phyloP scores from a whole-genome alignment of 2,329 filamentous ascomycete species.

The Trichoderma sp. region DNA sequence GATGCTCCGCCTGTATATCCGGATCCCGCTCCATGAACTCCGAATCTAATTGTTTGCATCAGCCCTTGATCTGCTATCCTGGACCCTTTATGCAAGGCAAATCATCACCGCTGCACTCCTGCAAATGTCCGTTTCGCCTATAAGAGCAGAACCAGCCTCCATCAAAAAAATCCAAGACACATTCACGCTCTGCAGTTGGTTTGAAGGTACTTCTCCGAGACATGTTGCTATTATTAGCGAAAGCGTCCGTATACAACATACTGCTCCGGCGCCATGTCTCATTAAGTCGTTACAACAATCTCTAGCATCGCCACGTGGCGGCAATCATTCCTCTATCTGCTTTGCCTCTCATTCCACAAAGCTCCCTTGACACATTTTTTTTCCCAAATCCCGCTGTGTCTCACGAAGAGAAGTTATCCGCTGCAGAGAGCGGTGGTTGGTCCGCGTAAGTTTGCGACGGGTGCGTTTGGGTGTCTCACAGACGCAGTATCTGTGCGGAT shows the following conservation, averaged over 20 bases:
- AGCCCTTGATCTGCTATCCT: background rate
- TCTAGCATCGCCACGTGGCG: background rate
- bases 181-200: background rate
- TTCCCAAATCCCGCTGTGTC: background rate
- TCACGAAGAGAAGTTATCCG: background rate
- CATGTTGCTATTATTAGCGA: background rate
- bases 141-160: background rate
- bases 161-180: background rate
- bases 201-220: background rate
- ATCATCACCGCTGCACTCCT: background rate
- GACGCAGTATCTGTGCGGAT: background rate
- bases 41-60: constrained; percentile 10
- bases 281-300: background rate
- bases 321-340: background rate
- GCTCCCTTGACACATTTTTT: background rate
- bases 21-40: background rate
- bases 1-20: background rate
- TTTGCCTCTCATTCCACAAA: background rate
- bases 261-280: background rate
- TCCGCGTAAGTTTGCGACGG: background rate
- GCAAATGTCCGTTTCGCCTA: background rate
- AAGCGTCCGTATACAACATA: background rate
- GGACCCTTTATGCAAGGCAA: background rate
- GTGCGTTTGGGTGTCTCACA: constrained; percentile 9
- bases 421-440: background rate